These are phyloP conservation scores for Spizellomyces punctatus DNA, from an alignment of 192 early-diverging fungal species.

Conservation along the genomic window DNA sequence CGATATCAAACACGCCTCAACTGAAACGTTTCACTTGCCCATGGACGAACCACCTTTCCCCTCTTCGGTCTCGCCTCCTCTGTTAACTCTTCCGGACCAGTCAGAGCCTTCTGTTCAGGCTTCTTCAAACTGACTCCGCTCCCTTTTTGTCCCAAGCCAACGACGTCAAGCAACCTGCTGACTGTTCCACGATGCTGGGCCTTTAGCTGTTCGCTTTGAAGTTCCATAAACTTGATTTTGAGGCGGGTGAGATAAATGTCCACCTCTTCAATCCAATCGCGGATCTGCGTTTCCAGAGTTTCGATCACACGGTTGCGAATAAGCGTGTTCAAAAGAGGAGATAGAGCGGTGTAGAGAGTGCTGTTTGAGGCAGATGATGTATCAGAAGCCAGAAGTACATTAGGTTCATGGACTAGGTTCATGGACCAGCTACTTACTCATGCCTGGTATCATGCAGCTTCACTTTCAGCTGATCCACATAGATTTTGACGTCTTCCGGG, in stretches of 20 bases:
- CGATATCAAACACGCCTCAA: no score
- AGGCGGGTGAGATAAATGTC: slow-evolving; percentile 11
- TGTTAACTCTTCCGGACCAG: no score
- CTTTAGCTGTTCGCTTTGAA: neutral
- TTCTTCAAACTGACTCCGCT: neutral
- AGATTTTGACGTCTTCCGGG: slow-evolving; percentile 38
- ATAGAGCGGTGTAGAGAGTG: neutral
- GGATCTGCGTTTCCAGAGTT: slow-evolving; percentile 7
- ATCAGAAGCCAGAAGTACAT: neutral
- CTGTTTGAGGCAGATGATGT: neutral
- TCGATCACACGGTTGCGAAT: neutral
- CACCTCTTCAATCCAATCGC: neutral
- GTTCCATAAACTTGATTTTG: slow-evolving; percentile 6
- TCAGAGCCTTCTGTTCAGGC: no score
- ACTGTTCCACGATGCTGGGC: neutral
- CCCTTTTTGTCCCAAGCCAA: neutral
- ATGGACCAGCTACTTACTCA: slow-evolving; percentile 38
- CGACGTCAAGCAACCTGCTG: neutral
- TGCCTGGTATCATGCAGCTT: slow-evolving; percentile 45
- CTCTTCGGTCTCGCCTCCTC: no score
- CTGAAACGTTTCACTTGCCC: no score
- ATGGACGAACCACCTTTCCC: no score
- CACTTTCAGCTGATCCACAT: slow-evolving; percentile 42
- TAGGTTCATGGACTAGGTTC: neutral
- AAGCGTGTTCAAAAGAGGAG: slow-evolving; percentile 3